Base-by-base conservation (phyloP, 768 basidiomycete species). In the Pluteus cervinus region DNA sequence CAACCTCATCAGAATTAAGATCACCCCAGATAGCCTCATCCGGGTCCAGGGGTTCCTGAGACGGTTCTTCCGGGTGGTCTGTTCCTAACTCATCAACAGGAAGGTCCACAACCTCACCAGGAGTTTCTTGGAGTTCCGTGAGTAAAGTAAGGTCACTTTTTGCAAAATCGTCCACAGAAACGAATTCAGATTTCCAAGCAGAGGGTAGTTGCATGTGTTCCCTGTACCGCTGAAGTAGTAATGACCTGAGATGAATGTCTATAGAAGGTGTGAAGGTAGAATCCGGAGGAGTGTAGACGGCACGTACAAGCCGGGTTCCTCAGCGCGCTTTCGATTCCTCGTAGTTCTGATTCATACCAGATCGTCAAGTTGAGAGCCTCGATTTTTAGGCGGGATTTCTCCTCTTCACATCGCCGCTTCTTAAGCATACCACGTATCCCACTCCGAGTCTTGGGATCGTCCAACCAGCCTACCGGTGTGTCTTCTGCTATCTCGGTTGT, bases 321-420 rank as follows among this genome's bases (percentile, higher is more conserved):
- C 1, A 60, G 23, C 1, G 54, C 52, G 9, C 50, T 16, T 25
- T 53, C 55, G 1, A 63, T 36, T 0, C 53, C 49, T 0, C 36
- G 24, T 0, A 66, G 35, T 34, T 67, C 61, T 3, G 39, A 25
- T 0, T 53, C 46, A 38, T 55, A 65, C 63, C 64, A 69, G 0
- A 40, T 29, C 17, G 56, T 61, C 0, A 68, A 43, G 17, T 68
- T 64, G 29, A 62, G 53, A 0, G 57, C 53, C 37, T 66, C 61
- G 0, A 22, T 4, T 0, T 44, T 48, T 0, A 66, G 44, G 1
- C 55, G 46, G 0, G 16, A 21, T 4, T 35, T 35, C 43, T 66
- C 62, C 38, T 66, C 63, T 4, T 17, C 5, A 32, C 62, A 63
- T 5, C 49, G 46, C 23, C 61, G 49, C 0, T 33, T 5, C 29